phyloP scores from a whole-genome alignment of 2,329 filamentous ascomycete genomes.

The Orbilia javanica region DNA sequence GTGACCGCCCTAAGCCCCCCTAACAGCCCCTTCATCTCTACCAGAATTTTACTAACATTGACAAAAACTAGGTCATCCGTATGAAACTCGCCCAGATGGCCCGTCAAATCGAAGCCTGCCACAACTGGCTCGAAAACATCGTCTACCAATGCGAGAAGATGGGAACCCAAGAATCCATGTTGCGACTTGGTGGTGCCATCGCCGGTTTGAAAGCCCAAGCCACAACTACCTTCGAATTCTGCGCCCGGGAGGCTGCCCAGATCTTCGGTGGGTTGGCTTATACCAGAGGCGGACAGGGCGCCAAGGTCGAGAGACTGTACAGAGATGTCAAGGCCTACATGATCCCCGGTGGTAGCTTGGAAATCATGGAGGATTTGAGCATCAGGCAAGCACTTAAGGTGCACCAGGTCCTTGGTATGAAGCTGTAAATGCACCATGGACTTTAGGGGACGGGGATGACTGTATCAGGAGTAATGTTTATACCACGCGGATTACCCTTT shows the following conservation, averaged over 20 bases:
- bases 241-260: constrained; percentile 93
- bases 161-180: constrained; percentile 94
- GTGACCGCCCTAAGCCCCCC: background rate
- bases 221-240: constrained; percentile 96
- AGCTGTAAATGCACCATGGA: constrained; percentile 73
- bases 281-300: constrained; percentile 91
- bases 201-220: constrained; percentile 93
- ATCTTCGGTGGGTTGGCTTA: constrained; percentile 97
- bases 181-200: constrained; percentile 93
- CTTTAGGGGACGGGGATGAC: background rate
- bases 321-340: constrained; percentile 96
- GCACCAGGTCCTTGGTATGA: constrained; percentile 93
- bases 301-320: constrained; percentile 93
- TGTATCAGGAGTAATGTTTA: background rate
- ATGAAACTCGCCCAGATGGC: constrained; percentile 99
- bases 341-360: constrained; percentile 93
- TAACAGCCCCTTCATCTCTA: background rate
- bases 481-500: background rate
- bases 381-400: constrained; percentile 91
- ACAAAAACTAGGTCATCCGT: constrained; percentile 77
- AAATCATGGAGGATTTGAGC: constrained; percentile 98
- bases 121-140: constrained; percentile 95
- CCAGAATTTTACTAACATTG: constrained; percentile 1
- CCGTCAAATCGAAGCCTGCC: constrained; percentile 95
- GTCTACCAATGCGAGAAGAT: constrained; percentile 94